phyloP scores from a whole-genome alignment of 2,329 filamentous ascomycete species.

The Rutstroemia sp. region DNA sequence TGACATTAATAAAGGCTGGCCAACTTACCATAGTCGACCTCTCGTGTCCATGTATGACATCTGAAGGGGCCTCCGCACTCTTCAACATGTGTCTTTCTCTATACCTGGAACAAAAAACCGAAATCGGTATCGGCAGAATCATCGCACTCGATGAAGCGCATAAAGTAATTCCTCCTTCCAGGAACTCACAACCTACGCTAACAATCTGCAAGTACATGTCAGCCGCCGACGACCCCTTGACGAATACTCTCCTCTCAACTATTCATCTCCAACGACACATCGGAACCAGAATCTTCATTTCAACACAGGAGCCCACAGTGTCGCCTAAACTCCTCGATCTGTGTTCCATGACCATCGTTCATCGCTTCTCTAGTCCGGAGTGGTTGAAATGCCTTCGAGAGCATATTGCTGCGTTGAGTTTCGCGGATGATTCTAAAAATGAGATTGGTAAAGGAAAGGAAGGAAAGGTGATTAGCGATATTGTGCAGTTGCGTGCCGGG shows the following conservation, averaged over 20 bases:
- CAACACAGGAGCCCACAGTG: slow-evolving; percentile 71
- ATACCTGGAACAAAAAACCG: slow-evolving; percentile 49
- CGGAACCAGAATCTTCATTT: slow-evolving; percentile 59
- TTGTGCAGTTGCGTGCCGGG: slow-evolving; percentile 40
- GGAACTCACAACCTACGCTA: not conserved
- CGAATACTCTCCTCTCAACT: slow-evolving; percentile 50
- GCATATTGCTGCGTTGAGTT: slow-evolving; percentile 40
- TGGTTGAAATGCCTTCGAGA: slow-evolving; percentile 39
- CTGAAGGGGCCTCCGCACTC: slow-evolving; percentile 59
- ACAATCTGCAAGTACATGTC: slow-evolving; percentile 46
- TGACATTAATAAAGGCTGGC: slow-evolving; percentile 32
- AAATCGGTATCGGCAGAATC: slow-evolving; percentile 42
- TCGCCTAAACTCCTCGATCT: slow-evolving; percentile 62
- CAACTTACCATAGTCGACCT: slow-evolving; percentile 62
- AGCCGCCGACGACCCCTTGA: slow-evolving; percentile 51
- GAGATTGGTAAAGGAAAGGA: slow-evolving; percentile 3
- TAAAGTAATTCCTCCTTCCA: slow-evolving; percentile 40
- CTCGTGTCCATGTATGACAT: slow-evolving; percentile 62
- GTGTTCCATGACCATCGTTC: slow-evolving; percentile 64
- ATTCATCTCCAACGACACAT: slow-evolving; percentile 67
- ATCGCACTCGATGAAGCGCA: slow-evolving; percentile 72
- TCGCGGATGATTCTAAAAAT: slow-evolving; percentile 14
- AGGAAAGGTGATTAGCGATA: slow-evolving; percentile 34
- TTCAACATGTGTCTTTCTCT: slow-evolving; percentile 66
- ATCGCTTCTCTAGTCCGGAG: slow-evolving; percentile 60